Conservation (phyloP, 2,329 filamentous ascomycete genomes). For the Colletotrichum cordylinicola region DNA sequence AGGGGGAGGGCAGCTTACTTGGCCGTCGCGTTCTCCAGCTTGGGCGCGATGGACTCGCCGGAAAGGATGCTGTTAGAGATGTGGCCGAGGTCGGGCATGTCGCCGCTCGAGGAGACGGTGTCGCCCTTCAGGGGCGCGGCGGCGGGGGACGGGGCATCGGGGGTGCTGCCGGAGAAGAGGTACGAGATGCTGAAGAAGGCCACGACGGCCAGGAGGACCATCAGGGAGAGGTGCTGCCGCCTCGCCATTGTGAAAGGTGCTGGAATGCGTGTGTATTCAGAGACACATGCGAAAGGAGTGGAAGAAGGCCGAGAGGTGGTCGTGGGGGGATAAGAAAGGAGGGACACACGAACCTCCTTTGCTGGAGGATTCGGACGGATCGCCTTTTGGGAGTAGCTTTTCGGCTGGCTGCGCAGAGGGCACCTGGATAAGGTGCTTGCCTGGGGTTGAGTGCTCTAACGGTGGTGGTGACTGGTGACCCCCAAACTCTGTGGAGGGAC, state of each 20-base stretch:
- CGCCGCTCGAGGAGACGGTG: constrained; percentile 11
- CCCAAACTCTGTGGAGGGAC: background rate
- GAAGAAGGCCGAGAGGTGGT: background rate
- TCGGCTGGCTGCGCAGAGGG: background rate
- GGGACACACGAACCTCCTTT: background rate
- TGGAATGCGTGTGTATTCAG: background rate
- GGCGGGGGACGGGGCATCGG: constrained; percentile 1
- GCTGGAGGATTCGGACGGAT: background rate
- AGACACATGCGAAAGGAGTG: background rate
- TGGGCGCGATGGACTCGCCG: constrained; percentile 78
- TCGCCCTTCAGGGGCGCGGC: constrained; percentile 24
- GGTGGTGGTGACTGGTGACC: background rate
- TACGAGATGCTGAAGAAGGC: constrained; percentile 65
- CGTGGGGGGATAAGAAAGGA: background rate
- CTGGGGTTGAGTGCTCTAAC: background rate
- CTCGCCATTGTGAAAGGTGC: constrained; percentile 51
- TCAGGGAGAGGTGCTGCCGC: constrained; percentile 56
- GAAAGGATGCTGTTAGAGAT: constrained; percentile 59
- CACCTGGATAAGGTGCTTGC: background rate
- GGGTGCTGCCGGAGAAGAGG: constrained; percentile 55
- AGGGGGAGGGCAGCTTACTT: constrained; percentile 58
- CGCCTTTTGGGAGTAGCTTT: background rate
- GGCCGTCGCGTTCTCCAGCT: constrained; percentile 81
- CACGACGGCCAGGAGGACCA: constrained; percentile 59
- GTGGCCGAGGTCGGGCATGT: constrained; percentile 42